Conservation (phyloP, 2,329 filamentous ascomycete genomes). For the Penicillium sp. region DNA sequence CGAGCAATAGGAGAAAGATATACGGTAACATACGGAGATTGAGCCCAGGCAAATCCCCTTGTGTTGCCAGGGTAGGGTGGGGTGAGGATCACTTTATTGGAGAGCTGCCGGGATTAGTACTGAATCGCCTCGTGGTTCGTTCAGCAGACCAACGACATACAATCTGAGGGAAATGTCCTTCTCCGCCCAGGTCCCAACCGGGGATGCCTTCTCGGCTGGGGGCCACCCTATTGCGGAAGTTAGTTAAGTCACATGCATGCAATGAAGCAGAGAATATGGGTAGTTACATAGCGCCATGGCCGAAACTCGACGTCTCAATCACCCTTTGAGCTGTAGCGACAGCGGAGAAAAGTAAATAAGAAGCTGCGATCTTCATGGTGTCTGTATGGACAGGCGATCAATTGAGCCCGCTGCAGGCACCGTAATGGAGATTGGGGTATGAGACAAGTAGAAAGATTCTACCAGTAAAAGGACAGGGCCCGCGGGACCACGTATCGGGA, state of each 20-base stretch:
- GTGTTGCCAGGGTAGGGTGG: constrained; percentile 85
- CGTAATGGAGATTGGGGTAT: not conserved
- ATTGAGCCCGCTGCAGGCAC: constrained; percentile 1
- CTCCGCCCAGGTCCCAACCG: constrained; percentile 60
- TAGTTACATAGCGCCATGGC: constrained; percentile 66
- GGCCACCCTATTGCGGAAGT: constrained; percentile 61
- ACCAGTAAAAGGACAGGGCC: not conserved
- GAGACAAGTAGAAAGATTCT: not conserved
- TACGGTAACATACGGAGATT: constrained; percentile 52
- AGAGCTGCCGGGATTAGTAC: constrained; percentile 58
- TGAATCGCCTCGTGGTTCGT: not conserved
- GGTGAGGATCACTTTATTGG: constrained; percentile 90
- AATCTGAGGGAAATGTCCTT: constrained; percentile 61
- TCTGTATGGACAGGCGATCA: constrained; percentile 23
- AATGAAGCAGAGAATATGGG: not conserved
- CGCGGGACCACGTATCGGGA: not conserved
- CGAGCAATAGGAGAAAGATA: not conserved
- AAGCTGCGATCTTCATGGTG: constrained; percentile 49
- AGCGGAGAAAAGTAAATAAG: constrained; percentile 53
- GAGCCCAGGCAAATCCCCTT: constrained; percentile 81
- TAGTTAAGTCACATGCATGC: not conserved
- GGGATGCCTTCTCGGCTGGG: constrained; percentile 55
- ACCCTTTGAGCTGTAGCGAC: constrained; percentile 67
- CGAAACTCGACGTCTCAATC: constrained; percentile 78
- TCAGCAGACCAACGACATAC: constrained; percentile 32